phyloP scores from a whole-genome alignment of 2,329 filamentous ascomycete species.

The Sphaceloma murrayae region DNA sequence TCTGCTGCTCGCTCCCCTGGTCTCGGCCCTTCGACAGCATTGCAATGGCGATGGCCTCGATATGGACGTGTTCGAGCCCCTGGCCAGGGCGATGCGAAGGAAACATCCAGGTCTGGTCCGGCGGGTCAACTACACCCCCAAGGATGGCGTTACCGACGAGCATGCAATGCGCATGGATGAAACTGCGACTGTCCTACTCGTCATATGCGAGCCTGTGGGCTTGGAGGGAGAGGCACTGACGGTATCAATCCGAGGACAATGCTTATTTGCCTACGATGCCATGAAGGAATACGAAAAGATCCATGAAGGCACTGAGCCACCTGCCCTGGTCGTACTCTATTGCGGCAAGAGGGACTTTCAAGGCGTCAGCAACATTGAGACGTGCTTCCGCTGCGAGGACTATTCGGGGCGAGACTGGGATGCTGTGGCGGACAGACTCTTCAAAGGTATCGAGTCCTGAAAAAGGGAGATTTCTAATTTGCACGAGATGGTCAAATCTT shows the following conservation, averaged over 20 bases:
- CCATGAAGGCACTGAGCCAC: slow-evolving; percentile 13
- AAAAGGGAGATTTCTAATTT: slow-evolving; percentile 1
- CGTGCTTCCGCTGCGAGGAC: neutral
- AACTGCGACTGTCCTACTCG: slow-evolving; percentile 51
- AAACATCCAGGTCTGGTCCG: slow-evolving; percentile 51
- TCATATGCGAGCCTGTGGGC: slow-evolving; percentile 38
- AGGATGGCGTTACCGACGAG: slow-evolving; percentile 52
- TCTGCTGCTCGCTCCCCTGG: slow-evolving; percentile 38
- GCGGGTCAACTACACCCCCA: slow-evolving; percentile 61
- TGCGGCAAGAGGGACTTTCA: neutral
- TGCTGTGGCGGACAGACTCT: slow-evolving; percentile 3
- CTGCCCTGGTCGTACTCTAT: slow-evolving; percentile 5
- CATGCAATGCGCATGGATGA: slow-evolving; percentile 54
- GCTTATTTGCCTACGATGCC: neutral
- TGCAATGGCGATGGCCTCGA: slow-evolving; percentile 35
- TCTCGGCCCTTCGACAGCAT: slow-evolving; percentile 20
- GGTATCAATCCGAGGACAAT: neutral
- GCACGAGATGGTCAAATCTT: no score
- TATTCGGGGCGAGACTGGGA: slow-evolving; percentile 3
- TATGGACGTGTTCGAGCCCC: slow-evolving; percentile 61
- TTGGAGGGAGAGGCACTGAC: neutral
- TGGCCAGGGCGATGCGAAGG: slow-evolving; percentile 54
- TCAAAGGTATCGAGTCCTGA: slow-evolving; percentile 2
- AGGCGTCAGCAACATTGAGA: neutral
- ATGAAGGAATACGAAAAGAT: slow-evolving; percentile 9